Evolutionary conservation across 1,139 yeast species (phyloP).

Genomic region (Suhomyces guaymorum): DNA sequence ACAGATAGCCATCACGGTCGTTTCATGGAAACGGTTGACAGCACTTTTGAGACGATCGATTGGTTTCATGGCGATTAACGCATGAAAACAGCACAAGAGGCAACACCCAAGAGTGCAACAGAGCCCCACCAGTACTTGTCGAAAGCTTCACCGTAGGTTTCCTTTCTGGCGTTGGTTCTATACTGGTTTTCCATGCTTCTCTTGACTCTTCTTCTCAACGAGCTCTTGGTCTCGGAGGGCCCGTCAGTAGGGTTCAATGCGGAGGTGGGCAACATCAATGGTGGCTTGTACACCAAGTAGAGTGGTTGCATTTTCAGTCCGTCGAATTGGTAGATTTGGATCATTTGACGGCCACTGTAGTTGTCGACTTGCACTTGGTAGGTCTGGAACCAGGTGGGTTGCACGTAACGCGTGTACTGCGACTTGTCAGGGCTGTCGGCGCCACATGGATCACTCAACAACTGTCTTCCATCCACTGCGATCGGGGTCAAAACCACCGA

Average conservation of each 20-base stretch:
- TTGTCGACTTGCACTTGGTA: constrained; percentile 65
- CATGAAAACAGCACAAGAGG: constrained; percentile 20
- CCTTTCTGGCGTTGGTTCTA: constrained; percentile 71
- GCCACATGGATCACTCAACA: constrained; percentile 82
- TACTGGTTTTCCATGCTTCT: constrained; percentile 78
- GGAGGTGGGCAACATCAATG: constrained; percentile 90
- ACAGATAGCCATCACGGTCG: too few species aligned
- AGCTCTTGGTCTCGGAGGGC: constrained; percentile 39
- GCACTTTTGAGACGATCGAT: too few species aligned
- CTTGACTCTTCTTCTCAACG: constrained; percentile 52
- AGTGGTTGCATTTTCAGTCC: constrained; percentile 85
- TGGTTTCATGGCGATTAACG: constrained; percentile 8
- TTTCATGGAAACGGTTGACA: too few species aligned
- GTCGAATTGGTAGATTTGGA: constrained; percentile 76
- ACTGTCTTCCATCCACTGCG: constrained; percentile 88
- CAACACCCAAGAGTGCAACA: constrained; percentile 28
- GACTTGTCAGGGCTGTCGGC: constrained; percentile 53
- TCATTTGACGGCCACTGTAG: constrained; percentile 79
- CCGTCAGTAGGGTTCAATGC: constrained; percentile 83
- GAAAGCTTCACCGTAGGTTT: constrained; percentile 39
- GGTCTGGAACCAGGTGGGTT: constrained; percentile 58
- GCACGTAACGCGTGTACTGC: constrained; percentile 69
- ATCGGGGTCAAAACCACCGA: constrained; percentile 70
- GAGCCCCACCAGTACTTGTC: constrained; percentile 51
- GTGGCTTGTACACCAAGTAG: constrained; percentile 89